Evolutionary conservation across 176 grass and related monocot species (phyloP), one percentile per base, ranked within the genome.

Genomic region (Eragrostis curvula): DNA sequence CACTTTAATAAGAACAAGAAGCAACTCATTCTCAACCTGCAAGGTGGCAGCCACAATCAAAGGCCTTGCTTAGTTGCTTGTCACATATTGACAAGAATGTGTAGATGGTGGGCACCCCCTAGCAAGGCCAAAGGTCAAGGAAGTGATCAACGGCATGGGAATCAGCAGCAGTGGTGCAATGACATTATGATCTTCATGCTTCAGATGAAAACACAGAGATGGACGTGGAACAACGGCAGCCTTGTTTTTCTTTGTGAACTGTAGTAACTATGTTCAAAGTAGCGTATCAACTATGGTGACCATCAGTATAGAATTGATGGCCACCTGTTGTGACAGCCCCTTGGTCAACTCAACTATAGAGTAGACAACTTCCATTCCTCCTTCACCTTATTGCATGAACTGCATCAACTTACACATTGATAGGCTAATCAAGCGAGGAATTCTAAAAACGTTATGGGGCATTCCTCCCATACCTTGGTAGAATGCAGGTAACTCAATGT

Each of bases 1-100:
- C 10, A 55, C 17, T 17, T 27, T 32, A n/a, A n/a, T 72, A 11
- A 52, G 27, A 32, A 32, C 25, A 73, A 52, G 21, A 60, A 36
- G 39, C n/a, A 69, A 17, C 45, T 73, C 12, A 75, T 66, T 8
- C 40, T 58, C 8, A 9, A 75, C 23, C 25, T 57, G 24, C 43
- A 84, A 27, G 32, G 15, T 67, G 49, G 39, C 11, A 4, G 13
- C 12, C 30, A 75, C 17, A n/a, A 21, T 66, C 0, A 15, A 75
- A 75, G 11, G 18, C 50, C 61, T 23, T 76, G 23, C 39, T 75
- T 66, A 23, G 23, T 23, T 76, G 23, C 39, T 75, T 66, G 36
- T 23, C 29, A 40, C 80, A 62, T n/a, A 36, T 16, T 53, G 44
- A 83, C 14, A 72, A 72, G 70, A 72, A 72, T 16, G 3, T 29